phyloP scores from a whole-genome alignment of 2,329 filamentous ascomycete species.

The Fulvia fulva region DNA sequence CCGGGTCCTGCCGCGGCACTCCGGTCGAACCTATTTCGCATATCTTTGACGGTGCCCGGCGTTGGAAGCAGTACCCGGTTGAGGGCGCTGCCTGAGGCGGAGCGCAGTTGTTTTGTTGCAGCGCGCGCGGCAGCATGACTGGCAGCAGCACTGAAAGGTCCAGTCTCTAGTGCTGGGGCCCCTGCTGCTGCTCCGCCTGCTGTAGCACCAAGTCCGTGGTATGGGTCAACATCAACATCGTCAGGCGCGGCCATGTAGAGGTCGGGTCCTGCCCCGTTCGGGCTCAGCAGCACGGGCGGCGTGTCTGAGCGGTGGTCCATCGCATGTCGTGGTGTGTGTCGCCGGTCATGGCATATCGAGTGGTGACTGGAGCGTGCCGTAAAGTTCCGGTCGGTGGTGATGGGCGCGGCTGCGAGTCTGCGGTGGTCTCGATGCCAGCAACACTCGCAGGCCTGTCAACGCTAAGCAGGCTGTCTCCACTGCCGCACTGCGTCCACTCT shows the following conservation, averaged over 20 bases:
- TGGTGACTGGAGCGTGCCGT: background rate
- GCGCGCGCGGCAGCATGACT: background rate
- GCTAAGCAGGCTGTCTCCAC: background rate
- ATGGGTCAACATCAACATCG: conserved; percentile 2
- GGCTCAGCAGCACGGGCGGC: conserved; percentile 2
- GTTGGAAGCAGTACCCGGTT: conserved; percentile 30
- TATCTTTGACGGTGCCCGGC: conserved; percentile 60
- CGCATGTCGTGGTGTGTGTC: background rate
- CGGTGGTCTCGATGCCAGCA: background rate
- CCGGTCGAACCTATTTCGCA: conserved; percentile 75
- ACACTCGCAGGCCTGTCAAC: background rate
- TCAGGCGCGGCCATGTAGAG: background rate
- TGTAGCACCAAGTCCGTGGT: conserved; percentile 2
- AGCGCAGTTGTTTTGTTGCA: conserved; percentile 12
- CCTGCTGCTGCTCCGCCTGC: conserved; percentile 2
- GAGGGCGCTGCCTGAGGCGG: conserved; percentile 27
- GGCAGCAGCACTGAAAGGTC: background rate
- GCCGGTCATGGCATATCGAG: background rate
- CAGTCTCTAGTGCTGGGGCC: background rate
- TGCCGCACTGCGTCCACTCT: conserved; percentile 1
- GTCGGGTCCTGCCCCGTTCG: background rate
- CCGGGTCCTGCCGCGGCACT: conserved; percentile 16
- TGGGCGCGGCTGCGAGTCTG: background rate
- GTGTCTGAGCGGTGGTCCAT: background rate
- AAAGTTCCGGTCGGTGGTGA: background rate